A percentile compares a stretch with the other conserved stretches of the same genome.
Evolutionary conservation across 768 basidiomycete genomes (phyloP).

Genomic region (Suillus alpinus): DNA sequence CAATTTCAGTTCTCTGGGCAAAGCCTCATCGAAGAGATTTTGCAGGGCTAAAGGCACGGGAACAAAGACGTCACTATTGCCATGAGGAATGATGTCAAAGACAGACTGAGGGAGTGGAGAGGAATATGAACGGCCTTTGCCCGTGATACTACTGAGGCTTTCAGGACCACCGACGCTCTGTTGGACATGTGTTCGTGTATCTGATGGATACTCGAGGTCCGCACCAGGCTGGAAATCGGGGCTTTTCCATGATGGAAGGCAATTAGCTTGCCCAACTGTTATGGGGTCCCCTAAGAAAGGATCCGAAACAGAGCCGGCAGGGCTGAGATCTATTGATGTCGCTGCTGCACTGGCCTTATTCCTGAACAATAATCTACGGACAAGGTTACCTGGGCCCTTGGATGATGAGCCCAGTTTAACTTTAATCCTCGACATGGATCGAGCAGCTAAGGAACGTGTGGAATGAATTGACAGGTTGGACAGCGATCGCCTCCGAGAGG

Average conservation of each 20-base stretch:
- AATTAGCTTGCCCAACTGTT: conserved; percentile 30
- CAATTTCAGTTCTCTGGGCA: conserved; percentile 72
- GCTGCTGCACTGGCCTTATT: conserved; percentile 28
- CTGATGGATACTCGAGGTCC: background rate
- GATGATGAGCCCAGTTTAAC: conserved; percentile 42
- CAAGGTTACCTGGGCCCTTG: conserved; percentile 46
- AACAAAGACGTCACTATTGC: conserved; percentile 47
- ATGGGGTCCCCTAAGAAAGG: conserved; percentile 16
- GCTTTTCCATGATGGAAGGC: conserved; percentile 44
- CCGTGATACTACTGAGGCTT: conserved; percentile 30
- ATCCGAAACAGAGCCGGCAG: conserved; percentile 5
- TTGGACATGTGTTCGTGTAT: background rate
- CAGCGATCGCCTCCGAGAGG: conserved; percentile 53
- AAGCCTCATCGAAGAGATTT: conserved; percentile 64
- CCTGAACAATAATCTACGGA: conserved; percentile 53
- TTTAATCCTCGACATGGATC: conserved; percentile 49
- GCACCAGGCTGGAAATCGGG: conserved; percentile 17
- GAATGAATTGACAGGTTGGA: conserved; percentile 51
- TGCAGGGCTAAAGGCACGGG: conserved; percentile 46
- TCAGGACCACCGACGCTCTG: conserved; percentile 17
- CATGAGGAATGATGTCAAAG: conserved; percentile 53
- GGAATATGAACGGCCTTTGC: conserved; percentile 62
- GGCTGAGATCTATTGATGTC: conserved; percentile 9
- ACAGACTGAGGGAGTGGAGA: conserved; percentile 60
- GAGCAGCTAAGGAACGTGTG: conserved; percentile 39